Base-by-base conservation (phyloP, 495 filamentous ascomycete genomes). In the Penicillium coffeae region DNA sequence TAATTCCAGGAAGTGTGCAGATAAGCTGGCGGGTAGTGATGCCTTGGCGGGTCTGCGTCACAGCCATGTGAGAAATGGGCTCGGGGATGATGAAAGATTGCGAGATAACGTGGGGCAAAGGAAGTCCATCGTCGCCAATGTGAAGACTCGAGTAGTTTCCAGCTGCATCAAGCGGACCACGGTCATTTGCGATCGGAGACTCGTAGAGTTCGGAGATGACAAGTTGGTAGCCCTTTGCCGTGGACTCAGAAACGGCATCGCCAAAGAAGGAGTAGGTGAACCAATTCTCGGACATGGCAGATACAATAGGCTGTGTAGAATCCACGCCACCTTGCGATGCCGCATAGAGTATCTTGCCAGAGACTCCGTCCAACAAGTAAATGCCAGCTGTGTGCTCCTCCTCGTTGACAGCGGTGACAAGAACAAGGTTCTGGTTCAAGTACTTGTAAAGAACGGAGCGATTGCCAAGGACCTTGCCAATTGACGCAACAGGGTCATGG, bases 361-460 rank as follows among this genome's bases (percentile, higher is more conserved):
- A 91, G 7, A 94, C 80, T 1, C 87, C 86, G 64, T 97, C 91
- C 32, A 99, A 71, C 16, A 97, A 76, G 55, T 94, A 90, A 52
- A 96, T 77, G 1, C 81, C 81, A 7, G 85, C 83, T 1, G 75
- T 65, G 18, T 62, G 38, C 14, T 53, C 39, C 42, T 69, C 66
- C 27, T 83, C 76, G 45, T 85, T 71, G 14, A 83, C 72, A 7
- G 89, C 79, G 1, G 88, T 88, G 42, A 96, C 74, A 0, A 95
- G 80, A 6, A 90, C 72, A 4, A 91, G 74, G 66, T 97, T 96
- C 1, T 88, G 85, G 68, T 90, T 93, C 19, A 99, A 72, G 64
- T 96, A 96, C 71, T 99, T 99, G 80, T 97, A 99, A 50, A 95
- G 77, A 34, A 99, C 93, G 1, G 84, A 86, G 15, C 93, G 84